phyloP scores from a whole-genome alignment of 2,329 filamentous ascomycete genomes.

The Fusarium acutatum region DNA sequence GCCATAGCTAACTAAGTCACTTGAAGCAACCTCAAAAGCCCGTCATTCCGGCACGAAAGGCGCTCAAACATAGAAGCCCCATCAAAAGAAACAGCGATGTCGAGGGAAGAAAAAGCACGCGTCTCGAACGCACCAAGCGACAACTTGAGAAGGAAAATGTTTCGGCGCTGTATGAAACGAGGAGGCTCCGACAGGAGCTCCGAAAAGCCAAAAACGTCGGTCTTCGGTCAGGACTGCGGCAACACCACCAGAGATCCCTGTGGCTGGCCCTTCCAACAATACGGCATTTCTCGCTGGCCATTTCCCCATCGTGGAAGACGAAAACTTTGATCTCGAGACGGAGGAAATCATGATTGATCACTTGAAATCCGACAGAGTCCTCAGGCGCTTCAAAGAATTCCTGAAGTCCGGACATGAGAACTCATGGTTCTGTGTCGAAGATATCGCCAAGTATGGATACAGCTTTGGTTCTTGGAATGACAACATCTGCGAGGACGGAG shows the following conservation, averaged over 20 bases:
- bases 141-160: background rate
- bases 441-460: background rate
- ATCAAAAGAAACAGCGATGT: rapidly evolving
- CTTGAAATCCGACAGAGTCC: background rate
- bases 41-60: background rate
- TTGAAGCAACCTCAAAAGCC: background rate
- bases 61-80: rapidly evolving
- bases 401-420: background rate
- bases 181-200: background rate
- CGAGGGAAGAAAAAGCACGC: background rate
- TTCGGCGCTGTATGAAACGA: background rate
- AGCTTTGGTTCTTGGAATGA: background rate
- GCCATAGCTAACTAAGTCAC: background rate
- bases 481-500: background rate
- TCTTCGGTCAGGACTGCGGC: no score
- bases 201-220: background rate
- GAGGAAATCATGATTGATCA: rapidly evolving
- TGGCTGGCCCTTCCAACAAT: rapidly evolving
- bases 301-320: background rate
- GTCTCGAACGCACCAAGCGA: background rate
- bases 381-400: background rate
- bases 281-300: rapidly evolving
- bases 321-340: background rate
- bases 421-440: background rate
- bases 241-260: background rate